Evolutionary conservation across 2,329 filamentous ascomycete genomes (phyloP).

Genomic region (Sarocladium kiliense): DNA sequence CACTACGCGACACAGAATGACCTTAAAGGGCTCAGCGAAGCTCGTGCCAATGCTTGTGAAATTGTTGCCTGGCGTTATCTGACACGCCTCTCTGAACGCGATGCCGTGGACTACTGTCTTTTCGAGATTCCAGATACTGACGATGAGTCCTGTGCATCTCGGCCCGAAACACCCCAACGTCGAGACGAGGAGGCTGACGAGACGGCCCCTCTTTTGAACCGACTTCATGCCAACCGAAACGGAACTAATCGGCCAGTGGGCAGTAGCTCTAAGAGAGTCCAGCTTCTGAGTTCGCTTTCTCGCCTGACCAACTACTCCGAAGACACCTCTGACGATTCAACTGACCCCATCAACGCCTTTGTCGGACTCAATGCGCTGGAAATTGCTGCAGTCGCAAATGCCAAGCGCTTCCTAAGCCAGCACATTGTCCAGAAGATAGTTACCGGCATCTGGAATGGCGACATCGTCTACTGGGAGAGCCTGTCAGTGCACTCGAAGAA

Average conservation of each 20-base stretch:
- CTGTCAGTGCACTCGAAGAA: constrained; percentile 71
- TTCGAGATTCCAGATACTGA: constrained; percentile 58
- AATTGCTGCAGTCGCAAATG: constrained; percentile 74
- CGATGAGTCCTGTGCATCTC: constrained; percentile 15
- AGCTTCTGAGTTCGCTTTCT: constrained; percentile 50
- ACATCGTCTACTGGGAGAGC: constrained; percentile 82
- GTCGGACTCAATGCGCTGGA: constrained; percentile 79
- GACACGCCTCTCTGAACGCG: constrained; percentile 63
- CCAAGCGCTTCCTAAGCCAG: constrained; percentile 81
- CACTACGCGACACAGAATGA: constrained; percentile 63
- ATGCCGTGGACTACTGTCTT: constrained; percentile 69
- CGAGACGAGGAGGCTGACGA: constrained; percentile 42
- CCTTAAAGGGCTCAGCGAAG: constrained; percentile 60
- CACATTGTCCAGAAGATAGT: constrained; percentile 77
- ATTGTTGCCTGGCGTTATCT: constrained; percentile 78
- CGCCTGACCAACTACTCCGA: constrained; percentile 40
- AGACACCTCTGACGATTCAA: constrained; percentile 36
- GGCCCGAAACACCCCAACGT: constrained; percentile 11
- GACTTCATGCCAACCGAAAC: constrained; percentile 12
- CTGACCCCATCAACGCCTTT: constrained; percentile 66
- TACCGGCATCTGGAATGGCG: constrained; percentile 78
- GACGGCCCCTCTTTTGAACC: constrained; percentile 39
- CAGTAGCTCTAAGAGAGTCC: constrained; percentile 38
- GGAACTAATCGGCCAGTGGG: constrained; percentile 23
- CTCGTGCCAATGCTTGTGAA: constrained; percentile 70